Percentiles rank a stretch among this genome's conserved stretches.
These are phyloP conservation scores for Talaromyces islandicus DNA, from an alignment of 2,329 filamentous ascomycete genomes.

Conservation along the genomic window DNA sequence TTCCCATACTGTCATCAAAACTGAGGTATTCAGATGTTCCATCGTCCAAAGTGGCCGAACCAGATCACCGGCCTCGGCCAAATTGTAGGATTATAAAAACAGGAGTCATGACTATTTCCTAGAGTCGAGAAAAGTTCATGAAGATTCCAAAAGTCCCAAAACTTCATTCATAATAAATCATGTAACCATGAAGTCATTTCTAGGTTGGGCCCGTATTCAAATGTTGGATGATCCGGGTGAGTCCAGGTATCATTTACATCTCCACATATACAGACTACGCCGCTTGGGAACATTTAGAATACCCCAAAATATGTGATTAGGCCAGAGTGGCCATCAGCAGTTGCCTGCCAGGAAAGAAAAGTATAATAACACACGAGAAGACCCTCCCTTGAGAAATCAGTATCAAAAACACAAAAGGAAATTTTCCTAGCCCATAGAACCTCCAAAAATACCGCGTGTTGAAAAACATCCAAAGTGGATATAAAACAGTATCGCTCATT, in stretches of 20 bases:
- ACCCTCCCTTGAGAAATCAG: background rate
- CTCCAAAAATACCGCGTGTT: background rate
- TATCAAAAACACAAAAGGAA: background rate
- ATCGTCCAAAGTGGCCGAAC: background rate
- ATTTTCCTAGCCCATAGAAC: background rate
- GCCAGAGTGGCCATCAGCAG: background rate
- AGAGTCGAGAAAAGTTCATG: background rate
- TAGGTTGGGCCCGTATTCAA: too few relatives aligned
- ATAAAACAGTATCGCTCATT: constrained; percentile 2
- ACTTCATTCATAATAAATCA: background rate
- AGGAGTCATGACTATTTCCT: background rate
- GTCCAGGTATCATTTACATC: too few relatives aligned
- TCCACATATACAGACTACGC: background rate
- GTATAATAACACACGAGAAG: background rate
- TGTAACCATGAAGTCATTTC: background rate
- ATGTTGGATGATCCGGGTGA: too few relatives aligned
- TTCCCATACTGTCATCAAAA: background rate
- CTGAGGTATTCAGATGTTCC: too few relatives aligned
- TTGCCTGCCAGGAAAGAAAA: background rate
- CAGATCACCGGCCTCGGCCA: background rate
- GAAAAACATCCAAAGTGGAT: background rate
- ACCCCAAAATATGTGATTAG: background rate
- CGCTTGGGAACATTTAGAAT: background rate
- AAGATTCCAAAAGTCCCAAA: background rate
- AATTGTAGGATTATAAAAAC: background rate